Percentiles rank a stretch among this genome's conserved stretches.
phyloP scores from a whole-genome alignment of 2,329 filamentous ascomycete genomes.

The Xylaria polymorpha region DNA sequence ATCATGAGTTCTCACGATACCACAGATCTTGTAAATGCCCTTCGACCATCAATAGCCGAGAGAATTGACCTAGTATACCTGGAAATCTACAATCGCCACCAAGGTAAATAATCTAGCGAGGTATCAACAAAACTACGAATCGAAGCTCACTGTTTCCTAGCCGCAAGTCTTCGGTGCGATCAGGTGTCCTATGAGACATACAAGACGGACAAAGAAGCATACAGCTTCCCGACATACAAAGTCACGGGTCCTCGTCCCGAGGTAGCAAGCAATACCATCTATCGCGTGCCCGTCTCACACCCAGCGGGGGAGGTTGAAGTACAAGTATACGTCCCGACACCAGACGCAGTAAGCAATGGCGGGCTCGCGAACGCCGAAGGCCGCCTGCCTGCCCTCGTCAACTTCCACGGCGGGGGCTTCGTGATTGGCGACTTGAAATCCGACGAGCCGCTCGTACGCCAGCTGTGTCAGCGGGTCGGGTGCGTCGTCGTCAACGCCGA shows the following conservation, averaged over 20 bases:
- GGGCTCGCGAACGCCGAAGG: conserved; percentile 42
- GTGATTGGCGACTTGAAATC: conserved; percentile 62
- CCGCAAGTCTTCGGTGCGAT: conserved; percentile 43
- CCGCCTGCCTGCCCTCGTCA: conserved; percentile 60
- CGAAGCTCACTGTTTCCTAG: conserved; percentile 43
- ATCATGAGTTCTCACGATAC: conserved; percentile 43
- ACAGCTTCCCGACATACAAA: conserved; percentile 43
- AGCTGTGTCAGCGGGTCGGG: conserved; percentile 57
- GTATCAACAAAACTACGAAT: not conserved
- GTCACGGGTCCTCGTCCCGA: conserved; percentile 38
- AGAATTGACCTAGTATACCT: conserved; percentile 60
- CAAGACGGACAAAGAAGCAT: conserved; percentile 41
- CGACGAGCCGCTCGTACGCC: conserved; percentile 61
- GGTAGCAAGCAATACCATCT: conserved; percentile 43
- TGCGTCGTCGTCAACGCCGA: conserved; percentile 62
- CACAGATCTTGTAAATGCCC: conserved; percentile 55
- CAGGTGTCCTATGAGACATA: conserved; percentile 48
- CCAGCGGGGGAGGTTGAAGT: conserved; percentile 50
- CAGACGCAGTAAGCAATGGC: conserved; percentile 43
- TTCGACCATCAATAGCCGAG: conserved; percentile 59
- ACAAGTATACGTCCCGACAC: conserved; percentile 58
- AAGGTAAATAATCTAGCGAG: conserved; percentile 45
- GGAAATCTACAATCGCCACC: conserved; percentile 57
- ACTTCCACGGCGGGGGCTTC: conserved; percentile 64
- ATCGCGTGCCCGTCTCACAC: conserved; percentile 42